phyloP scores from a whole-genome alignment of 164 flowering plant genomes.

The Vitis rupestris region DNA sequence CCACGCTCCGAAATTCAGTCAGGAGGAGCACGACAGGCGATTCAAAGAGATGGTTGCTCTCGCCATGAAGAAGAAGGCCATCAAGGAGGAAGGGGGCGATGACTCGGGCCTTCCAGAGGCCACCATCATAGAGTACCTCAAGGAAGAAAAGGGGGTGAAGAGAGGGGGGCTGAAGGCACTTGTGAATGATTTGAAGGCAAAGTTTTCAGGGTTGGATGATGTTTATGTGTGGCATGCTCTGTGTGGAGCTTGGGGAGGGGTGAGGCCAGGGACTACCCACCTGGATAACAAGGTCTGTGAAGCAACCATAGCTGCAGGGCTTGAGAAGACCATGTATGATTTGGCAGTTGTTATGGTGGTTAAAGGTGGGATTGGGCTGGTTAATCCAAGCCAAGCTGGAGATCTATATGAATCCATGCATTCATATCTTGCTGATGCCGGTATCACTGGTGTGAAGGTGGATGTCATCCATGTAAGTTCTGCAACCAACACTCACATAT shows the following conservation, averaged over 20 bases:
- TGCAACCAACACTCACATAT: too few relatives aligned
- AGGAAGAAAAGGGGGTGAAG: slow-evolving; percentile 1
- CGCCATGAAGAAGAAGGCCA: background rate
- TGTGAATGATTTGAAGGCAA: background rate
- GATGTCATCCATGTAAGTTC: slow-evolving; percentile 4
- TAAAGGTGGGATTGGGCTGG: background rate
- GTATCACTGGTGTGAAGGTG: background rate
- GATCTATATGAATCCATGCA: background rate
- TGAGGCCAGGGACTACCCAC: background rate
- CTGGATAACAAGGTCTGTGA: background rate
- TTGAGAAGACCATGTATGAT: slow-evolving; percentile 4
- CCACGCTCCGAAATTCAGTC: background rate
- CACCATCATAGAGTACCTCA: background rate
- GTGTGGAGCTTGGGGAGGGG: slow-evolving; percentile 11
- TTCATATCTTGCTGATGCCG: background rate
- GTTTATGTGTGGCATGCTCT: slow-evolving; percentile 13
- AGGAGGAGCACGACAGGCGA: background rate
- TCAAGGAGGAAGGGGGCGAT: background rate
- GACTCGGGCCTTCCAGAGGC: background rate
- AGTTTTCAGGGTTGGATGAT: slow-evolving; percentile 8
- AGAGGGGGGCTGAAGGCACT: slow-evolving; percentile 3
- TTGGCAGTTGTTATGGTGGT: slow-evolving; percentile 3
- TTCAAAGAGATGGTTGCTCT: slow-evolving; percentile 6
- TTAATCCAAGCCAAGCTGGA: background rate
- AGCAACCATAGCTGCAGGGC: background rate